Evolutionary conservation across 208 protist genomes (phyloP).

Genomic region (Trypanosomatidae sp.): DNA sequence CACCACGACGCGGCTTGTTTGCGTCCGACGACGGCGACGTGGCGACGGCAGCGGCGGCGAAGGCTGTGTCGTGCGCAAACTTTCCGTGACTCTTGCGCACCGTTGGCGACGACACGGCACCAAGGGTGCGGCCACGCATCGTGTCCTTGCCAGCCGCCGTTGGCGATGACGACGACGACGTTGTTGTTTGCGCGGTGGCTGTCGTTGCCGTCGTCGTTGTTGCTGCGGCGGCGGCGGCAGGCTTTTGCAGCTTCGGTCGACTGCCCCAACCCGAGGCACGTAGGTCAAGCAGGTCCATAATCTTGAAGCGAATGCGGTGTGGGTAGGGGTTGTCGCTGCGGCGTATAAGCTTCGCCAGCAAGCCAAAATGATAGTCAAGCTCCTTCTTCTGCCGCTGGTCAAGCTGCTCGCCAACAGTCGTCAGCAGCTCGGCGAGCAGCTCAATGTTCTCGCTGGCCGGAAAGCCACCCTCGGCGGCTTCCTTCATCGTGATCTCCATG

Average conservation of each 20-base stretch:
- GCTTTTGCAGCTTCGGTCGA: slow-evolving; percentile 6
- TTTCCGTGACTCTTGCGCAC: background rate
- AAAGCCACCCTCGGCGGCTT: slow-evolving; percentile 15
- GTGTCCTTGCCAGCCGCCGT: no score
- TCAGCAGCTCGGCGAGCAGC: slow-evolving; percentile 60
- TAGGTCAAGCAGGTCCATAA: slow-evolving; percentile 81
- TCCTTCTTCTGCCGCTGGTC: slow-evolving; percentile 29
- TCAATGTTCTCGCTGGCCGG: slow-evolving; percentile 68
- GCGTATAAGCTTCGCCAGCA: slow-evolving; percentile 30
- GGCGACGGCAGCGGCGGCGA: background rate
- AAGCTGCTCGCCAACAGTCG: slow-evolving; percentile 53
- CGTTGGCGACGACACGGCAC: no score
- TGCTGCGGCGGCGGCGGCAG: background rate
- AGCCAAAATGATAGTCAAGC: slow-evolving; percentile 40
- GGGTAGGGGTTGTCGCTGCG: slow-evolving; percentile 40
- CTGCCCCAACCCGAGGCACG: slow-evolving; percentile 26
- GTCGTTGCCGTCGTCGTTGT: background rate
- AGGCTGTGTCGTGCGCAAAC: background rate
- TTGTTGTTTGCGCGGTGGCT: background rate
- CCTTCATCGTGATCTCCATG: slow-evolving; percentile 41
- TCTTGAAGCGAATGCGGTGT: slow-evolving; percentile 76
- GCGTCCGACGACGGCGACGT: slow-evolving; percentile 3
- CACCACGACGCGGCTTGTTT: no score
- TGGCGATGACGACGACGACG: background rate
- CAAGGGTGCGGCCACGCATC: no score